Conservation (phyloP, 345 rosid species). For the Aurinia saxatilis region DNA sequence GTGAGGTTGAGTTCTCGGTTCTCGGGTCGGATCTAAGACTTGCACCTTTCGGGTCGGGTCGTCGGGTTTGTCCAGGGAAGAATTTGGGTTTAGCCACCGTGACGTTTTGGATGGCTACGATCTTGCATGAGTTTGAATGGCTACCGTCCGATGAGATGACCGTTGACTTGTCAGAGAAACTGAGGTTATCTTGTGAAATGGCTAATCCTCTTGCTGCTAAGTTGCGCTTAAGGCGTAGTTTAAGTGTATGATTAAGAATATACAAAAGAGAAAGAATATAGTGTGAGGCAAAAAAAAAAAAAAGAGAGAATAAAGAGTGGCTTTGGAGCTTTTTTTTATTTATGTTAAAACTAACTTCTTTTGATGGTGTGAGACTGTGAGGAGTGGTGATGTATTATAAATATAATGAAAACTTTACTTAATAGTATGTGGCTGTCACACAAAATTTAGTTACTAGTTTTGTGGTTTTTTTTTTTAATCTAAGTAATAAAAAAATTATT, state of each 20-base stretch:
- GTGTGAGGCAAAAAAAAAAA: neutral
- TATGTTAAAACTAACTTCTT: conserved; percentile 9
- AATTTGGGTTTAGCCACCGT: conserved; percentile 59
- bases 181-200: conserved; percentile 78
- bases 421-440: neutral
- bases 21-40: conserved; percentile 78
- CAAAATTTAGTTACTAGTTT: too few species aligned
- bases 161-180: conserved; percentile 67
- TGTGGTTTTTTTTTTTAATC: too few species aligned
- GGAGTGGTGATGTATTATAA: conserved; percentile 19
- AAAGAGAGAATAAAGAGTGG: neutral
- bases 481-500: too few species aligned
- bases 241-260: neutral
- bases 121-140: conserved; percentile 75
- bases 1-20: conserved; percentile 51
- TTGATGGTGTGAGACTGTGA: conserved; percentile 19
- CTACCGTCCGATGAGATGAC: conserved; percentile 28
- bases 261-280: neutral
- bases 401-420: conserved; percentile 8
- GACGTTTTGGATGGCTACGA: conserved; percentile 54
- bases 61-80: conserved; percentile 78
- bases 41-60: conserved; percentile 91
- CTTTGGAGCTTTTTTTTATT: neutral
- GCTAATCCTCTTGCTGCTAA: conserved; percentile 54
- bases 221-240: conserved; percentile 34